Evolutionary conservation across 805 yeast species (phyloP).

Genomic region (Saccharomyces jurei): DNA sequence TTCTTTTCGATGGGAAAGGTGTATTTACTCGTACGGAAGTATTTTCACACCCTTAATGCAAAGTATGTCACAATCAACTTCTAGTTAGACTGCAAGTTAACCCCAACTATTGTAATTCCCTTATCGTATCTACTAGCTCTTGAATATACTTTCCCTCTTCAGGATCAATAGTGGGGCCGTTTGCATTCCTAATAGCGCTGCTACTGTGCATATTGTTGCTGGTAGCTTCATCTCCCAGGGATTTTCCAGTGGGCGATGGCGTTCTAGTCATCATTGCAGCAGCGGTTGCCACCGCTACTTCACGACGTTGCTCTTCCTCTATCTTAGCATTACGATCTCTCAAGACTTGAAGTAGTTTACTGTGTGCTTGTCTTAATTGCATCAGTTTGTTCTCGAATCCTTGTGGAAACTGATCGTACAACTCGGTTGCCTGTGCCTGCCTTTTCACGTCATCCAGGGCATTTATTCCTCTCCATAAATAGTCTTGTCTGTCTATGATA

Average conservation of each 20-base stretch:
- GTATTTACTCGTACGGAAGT: neutral
- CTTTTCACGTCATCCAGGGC: constrained; percentile 70
- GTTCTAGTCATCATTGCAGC: neutral
- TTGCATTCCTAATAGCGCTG: neutral
- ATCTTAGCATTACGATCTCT: constrained; percentile 22
- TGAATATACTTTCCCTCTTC: constrained; percentile 9
- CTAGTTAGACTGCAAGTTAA: neutral
- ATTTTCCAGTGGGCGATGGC: neutral
- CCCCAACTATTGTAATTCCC: neutral
- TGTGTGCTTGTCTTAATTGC: constrained; percentile 48
- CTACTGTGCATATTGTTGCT: neutral
- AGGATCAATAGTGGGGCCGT: constrained; percentile 2
- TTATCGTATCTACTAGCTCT: constrained; percentile 6
- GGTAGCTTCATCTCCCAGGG: neutral
- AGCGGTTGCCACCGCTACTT: neutral
- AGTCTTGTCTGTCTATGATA: neutral
- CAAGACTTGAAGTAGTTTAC: constrained; percentile 33
- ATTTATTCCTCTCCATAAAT: constrained; percentile 79
- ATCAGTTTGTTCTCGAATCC: constrained; percentile 32
- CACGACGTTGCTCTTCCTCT: constrained; percentile 12
- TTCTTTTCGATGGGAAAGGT: neutral
- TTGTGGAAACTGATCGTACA: constrained; percentile 37
- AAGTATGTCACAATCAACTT: neutral
- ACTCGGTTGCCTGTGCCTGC: constrained; percentile 42
- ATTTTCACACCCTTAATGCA: neutral